Evolutionary conservation across 176 grass and related monocot species (phyloP).

Genomic region (Oryza longistaminata): DNA sequence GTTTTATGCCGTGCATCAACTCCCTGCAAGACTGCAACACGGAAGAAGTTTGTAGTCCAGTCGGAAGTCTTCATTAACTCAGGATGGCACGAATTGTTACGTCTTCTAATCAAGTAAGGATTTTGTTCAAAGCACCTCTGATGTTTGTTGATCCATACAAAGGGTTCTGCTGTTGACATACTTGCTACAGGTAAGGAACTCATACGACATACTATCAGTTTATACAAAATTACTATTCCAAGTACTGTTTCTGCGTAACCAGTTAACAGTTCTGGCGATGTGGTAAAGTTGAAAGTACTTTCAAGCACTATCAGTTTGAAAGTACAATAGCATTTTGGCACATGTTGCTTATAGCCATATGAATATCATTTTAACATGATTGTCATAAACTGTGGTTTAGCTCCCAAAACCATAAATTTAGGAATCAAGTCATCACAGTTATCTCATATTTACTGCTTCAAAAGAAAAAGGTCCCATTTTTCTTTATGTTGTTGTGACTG

Average conservation of each 20-base stretch:
- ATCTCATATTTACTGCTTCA: not conserved
- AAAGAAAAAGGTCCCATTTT: not conserved
- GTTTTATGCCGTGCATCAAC: not conserved
- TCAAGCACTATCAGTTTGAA: too few relatives aligned
- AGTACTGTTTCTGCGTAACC: not conserved
- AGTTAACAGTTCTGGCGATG: not conserved
- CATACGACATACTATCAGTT: not conserved
- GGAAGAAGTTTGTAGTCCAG: not conserved
- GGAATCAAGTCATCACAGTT: not conserved
- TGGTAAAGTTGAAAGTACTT: not conserved
- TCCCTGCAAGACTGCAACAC: not conserved
- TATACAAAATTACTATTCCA: not conserved
- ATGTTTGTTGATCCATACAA: not conserved
- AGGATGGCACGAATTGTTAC: conserved; percentile 2
- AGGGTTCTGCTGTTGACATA: not conserved
- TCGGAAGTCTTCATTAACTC: not conserved
- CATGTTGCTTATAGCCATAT: not conserved
- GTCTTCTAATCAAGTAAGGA: not conserved
- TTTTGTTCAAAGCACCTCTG: not conserved
- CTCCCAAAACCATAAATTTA: not conserved
- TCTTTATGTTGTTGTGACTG: not conserved
- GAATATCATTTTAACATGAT: not conserved
- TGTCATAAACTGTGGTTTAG: not conserved
- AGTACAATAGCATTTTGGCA: not conserved
- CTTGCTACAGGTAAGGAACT: not conserved